Evolutionary conservation across 1,284 basidiomycete species (phyloP), one percentile per base, ranked within the genome.

Genomic region (Anthracocystis panici-leucophaei): DNA sequence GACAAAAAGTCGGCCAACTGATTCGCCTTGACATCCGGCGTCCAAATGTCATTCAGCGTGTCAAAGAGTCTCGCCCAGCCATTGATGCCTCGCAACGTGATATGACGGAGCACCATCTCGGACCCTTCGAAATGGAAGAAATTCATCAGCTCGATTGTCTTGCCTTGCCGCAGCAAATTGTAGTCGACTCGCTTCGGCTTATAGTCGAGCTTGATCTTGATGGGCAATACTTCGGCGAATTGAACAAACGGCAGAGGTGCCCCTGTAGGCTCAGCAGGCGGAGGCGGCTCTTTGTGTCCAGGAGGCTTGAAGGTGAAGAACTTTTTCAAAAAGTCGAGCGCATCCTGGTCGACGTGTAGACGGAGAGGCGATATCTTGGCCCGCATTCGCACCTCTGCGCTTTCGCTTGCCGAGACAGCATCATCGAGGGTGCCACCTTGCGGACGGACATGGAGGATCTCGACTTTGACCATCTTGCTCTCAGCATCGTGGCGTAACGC

Each of bases 41-140:
- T 97, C 97, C 97, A 99, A 35, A 98, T 88, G 82, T 98, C 96
- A 82, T 99, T 96, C 31, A 99, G 88, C 54, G 93, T 89, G 77
- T 95, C 92, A 69, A 94, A 94, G 33, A 99, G 88, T 41, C 91
- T 90, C 11, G 92, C 88, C 92, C 93, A 95, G 21, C 95, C 94
- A 21, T 92, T 92, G 55, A 98, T 90, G 18, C 96, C 97, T 57
- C 92, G 91, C 25, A 98, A 85, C 16, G 93, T 95, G 67, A 98
- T 91, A 82, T 97, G 95, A 55, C 96, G 89, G 55, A 99, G 87
- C 0, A 94, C 96, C 94, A 99, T 98, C 86, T 97, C 96, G 3
- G 96, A 93, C 0, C 94, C 96, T 79, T 99, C 96, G 79, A 99
- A 99, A 86, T 98, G 95, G 91, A 99, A 99, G 85, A 99, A 98